Evolutionary conservation across 2,329 filamentous ascomycete species (phyloP), one percentile per base, ranked within the genome.

Genomic region (Penicillium hordei): DNA sequence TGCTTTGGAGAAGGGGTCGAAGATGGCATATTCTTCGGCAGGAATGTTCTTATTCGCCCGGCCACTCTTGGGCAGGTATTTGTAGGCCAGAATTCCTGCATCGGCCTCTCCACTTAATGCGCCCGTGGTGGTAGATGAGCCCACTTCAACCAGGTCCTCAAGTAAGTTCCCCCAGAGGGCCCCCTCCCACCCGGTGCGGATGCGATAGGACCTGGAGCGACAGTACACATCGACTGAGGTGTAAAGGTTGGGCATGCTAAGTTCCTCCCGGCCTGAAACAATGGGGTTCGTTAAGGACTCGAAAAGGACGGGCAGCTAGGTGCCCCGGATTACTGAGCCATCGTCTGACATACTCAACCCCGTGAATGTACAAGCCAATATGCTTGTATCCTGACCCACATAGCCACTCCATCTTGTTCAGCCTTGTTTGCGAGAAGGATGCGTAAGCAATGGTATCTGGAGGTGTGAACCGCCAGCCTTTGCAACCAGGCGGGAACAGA

Each of bases 291-390:
- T 74, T 2, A 84, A 68, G 50, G 75, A 80, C 66, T 88, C 85
- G 60, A 88, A 84, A 0, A 87, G 70, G 0, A 87, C 73, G 0
- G 83, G 80, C 38, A 87, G 67, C 61, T 82, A 87, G 0, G 81
- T 81, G 2, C 84, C 85, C 13, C 70, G 70, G 1, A 84, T 65
- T 0, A 76, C 71, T 0, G 73, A 72, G 1, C 83, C 83, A 53
- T 82, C 68, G 2, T 76, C 72, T 82, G 1, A 71, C 76, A 61
- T 86, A 86, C 59, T 85, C 71, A 1, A 88, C 81, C 0, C 83
- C 85, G 59, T 88, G 86, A 17, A 89, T 80, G 65, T 85, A 87
- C 0, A 89, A 76, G 0, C 84, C 85, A 15, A 85, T 73, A 62
- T 82, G 79, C 19, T 74, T 79, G 67, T 88, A 88, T 0, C 85